Base-by-base conservation (phyloP, 106 monocot genomes). In the Chionographis japonica region DNA sequence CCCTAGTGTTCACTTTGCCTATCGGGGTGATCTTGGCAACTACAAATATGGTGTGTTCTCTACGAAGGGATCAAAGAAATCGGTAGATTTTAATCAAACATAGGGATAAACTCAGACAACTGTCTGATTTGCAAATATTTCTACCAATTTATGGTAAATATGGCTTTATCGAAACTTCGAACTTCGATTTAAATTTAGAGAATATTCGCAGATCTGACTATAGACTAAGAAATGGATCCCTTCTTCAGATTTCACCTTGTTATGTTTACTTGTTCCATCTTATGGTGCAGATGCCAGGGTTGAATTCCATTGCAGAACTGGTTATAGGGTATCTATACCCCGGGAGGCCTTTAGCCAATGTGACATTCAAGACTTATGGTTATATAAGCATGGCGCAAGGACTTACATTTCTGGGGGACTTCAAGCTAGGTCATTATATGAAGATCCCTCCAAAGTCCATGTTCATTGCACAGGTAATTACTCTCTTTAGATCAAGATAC, bases 401-500 rank as follows among this genome's bases (percentile, higher is more conserved):
- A 19, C 50, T 68, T 1, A n/a, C 13, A 6, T 68, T 68, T 55
- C 55, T 68, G 2, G 4, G 4, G 2, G 65, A 66, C 14, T 66
- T 66, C 19, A 66, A 66, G 50, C 52, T 66, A 6, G 65, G 65
- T 8, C 51, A 66, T 18, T 66, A 66, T 19, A 66, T 66, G 65
- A 66, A 66, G 19, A 66, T 66, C 9, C 65, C 65, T 12, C 65
- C 65, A 66, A 66, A 16, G 27, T 66, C 65, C 40, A 66, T 66
- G 65, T 66, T 66, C 12, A 4, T 66, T 12, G 65, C 19, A 2
- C 65, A 66, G 65, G 65, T 66, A 68, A 46, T 68, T 46, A 6
- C 27, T 27, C 27, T 27, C 27, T 27, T 27, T 6, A 6, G 46
- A 6, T 46, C 46, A 46, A 46, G 46, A 46, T 46, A 6, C 5